These are phyloP conservation scores for Leccinum boreale DNA, from an alignment of 768 basidiomycete genomes.

Conservation along the genomic window DNA sequence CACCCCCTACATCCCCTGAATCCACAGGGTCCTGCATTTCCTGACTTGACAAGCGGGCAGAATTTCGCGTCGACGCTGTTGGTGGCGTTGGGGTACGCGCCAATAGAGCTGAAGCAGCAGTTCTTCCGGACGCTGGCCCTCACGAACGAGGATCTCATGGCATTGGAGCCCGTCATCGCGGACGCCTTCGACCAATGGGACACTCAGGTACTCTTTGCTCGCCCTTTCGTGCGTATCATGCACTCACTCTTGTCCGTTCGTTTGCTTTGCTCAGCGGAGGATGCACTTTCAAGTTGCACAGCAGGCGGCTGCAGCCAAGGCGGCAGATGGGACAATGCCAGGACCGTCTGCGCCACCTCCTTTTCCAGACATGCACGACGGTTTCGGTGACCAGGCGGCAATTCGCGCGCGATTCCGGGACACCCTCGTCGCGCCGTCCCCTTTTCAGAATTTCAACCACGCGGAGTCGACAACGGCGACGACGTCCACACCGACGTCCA, in stretches of 20 bases:
- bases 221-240: background rate
- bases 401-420: constrained; percentile 68
- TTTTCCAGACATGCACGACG: constrained; percentile 33
- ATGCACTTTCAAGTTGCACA: constrained; percentile 40
- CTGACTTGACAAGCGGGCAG: constrained; percentile 62
- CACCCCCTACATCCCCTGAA: constrained; percentile 30
- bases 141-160: constrained; percentile 75
- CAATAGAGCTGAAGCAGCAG: constrained; percentile 64
- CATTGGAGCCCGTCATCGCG: constrained; percentile 76
- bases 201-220: constrained; percentile 49
- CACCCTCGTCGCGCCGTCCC: constrained; percentile 48
- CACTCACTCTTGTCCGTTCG: background rate
- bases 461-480: constrained; percentile 29
- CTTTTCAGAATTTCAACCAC: constrained; percentile 43
- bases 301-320: constrained; percentile 33
- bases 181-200: constrained; percentile 89
- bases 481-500: constrained; percentile 33
- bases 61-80: constrained; percentile 78
- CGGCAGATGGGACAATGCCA: constrained; percentile 25
- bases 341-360: constrained; percentile 25
- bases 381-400: constrained; percentile 29
- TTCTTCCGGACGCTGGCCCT: constrained; percentile 68
- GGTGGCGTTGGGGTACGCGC: constrained; percentile 72
- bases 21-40: constrained; percentile 60
- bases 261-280: constrained; percentile 36